Conservation (phyloP, 441 rosid genomes). For the Eutrema salsugineum region DNA sequence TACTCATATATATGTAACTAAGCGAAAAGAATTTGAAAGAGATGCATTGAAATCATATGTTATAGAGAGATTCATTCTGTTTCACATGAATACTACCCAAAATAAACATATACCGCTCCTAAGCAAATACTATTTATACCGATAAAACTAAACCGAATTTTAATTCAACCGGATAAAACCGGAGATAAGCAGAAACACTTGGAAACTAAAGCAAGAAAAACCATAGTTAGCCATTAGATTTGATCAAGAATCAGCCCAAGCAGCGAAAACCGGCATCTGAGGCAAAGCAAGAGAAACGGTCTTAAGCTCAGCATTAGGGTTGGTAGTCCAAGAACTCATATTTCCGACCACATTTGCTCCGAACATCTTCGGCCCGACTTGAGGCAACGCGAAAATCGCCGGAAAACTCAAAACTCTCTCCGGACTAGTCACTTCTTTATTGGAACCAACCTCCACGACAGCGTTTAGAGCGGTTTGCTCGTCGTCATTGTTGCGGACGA, state of each 20-base stretch:
- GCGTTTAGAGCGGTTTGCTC: slow-evolving; percentile 52
- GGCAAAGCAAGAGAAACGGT: slow-evolving; percentile 56
- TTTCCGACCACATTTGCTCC: slow-evolving; percentile 34
- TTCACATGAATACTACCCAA: slow-evolving; percentile 44
- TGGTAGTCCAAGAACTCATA: slow-evolving; percentile 49
- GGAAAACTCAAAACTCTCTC: slow-evolving; percentile 51
- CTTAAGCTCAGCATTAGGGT: slow-evolving; percentile 60
- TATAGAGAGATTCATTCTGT: slow-evolving; percentile 34
- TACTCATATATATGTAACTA: not conserved
- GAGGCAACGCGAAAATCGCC: slow-evolving; percentile 53
- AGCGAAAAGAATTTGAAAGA: not conserved
- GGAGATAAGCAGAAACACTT: slow-evolving; percentile 13
- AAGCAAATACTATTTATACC: slow-evolving; percentile 32
- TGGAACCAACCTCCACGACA: slow-evolving; percentile 56
- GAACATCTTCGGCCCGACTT: slow-evolving; percentile 49
- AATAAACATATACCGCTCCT: slow-evolving; percentile 35
- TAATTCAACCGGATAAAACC: slow-evolving; percentile 14
- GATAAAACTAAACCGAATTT: slow-evolving; percentile 23
- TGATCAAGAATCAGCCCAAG: slow-evolving; percentile 79
- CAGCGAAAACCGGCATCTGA: slow-evolving; percentile 82
- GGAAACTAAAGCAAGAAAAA: slow-evolving; percentile 36
- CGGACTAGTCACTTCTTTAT: slow-evolving; percentile 44
- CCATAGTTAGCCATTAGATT: slow-evolving; percentile 12
- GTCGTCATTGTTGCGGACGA: slow-evolving; percentile 26
- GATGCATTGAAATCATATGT: slow-evolving; percentile 18